Evolutionary conservation across 192 early-diverging fungal genomes (phyloP), one percentile per base, ranked within the genome.

Genomic region (Coemansia sp.): DNA sequence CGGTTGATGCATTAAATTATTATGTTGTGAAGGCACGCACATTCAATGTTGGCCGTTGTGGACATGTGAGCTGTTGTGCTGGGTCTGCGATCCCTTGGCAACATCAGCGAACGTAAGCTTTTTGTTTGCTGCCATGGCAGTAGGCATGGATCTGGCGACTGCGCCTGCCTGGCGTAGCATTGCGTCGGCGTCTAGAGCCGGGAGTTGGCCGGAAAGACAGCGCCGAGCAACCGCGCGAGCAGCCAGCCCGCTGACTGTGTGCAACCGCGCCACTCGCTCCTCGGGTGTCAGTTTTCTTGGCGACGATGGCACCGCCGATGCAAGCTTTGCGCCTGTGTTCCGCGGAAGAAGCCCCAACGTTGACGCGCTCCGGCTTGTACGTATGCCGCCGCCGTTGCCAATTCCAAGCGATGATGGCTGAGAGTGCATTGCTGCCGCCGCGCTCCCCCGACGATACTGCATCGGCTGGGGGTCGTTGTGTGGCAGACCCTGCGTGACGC

Each of bases 61-160:
- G 23, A 53, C 24, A 5, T 6, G 35, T 26, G 21, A 52, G 30
- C 3, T 30, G 26, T 15, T 14, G 55, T 57, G 14, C 24, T 57
- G 69, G 20, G 66, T 72, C 30, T 72, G 66, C 6, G 64, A 46
- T 46, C 68, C 69, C 21, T 72, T 64, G 15, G 80, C 72, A 43
- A 83, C 60, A 55, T 83, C 80, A 8, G 80, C 80, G 66, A 83
- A 78, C 1, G 76, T 78, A n/a, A 71, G 76, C 53, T 78, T 78
- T 41, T 49, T 69, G 36, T 41, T 55, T 21, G 36, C 35, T 6
- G 41, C 60, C 14, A 34, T 33, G 14, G 52, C n/a, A 18, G 61
- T 18, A 1, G 51, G 30, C 12, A 36, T 60, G 57, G 33, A 20
- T 20, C 56, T 35, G n/a, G 18, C 55, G 5, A 20, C 21, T 60